Evolutionary conservation across 2,329 filamentous ascomycete genomes (phyloP).

Genomic region (Aspergillus neotritici): DNA sequence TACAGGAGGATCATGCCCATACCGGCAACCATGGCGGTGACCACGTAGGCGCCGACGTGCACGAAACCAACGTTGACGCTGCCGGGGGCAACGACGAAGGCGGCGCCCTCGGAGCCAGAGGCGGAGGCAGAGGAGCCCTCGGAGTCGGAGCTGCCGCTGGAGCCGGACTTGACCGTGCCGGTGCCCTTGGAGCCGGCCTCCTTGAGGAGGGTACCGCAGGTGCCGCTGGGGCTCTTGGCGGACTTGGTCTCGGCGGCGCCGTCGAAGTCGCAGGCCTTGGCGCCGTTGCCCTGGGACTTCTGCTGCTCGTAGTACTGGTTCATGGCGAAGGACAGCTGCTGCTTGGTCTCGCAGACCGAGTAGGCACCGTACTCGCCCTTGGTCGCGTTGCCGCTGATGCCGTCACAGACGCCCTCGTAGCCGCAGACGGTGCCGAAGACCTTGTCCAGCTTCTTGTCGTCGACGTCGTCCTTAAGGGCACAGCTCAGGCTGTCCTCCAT

Average conservation of each 20-base stretch:
- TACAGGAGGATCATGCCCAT: conserved; percentile 42
- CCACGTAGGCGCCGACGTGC: conserved; percentile 35
- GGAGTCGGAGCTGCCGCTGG: conserved; percentile 20
- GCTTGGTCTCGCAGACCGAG: conserved; percentile 37
- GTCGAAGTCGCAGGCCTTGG: conserved; percentile 38
- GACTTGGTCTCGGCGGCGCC: conserved; percentile 35
- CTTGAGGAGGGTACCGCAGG: conserved; percentile 32
- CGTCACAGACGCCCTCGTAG: conserved; percentile 31
- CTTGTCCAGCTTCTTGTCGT: conserved; percentile 53
- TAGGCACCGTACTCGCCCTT: conserved; percentile 42
- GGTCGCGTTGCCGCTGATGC: conserved; percentile 36
- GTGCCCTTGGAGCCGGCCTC: conserved; percentile 35
- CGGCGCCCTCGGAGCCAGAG: conserved; percentile 24
- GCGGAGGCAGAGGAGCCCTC: conserved; percentile 11
- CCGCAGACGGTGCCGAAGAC: conserved; percentile 58
- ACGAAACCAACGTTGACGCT: conserved; percentile 29
- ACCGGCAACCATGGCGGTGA: conserved; percentile 35
- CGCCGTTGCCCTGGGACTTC: conserved; percentile 26
- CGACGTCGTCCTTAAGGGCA: conserved; percentile 54
- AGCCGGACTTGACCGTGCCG: conserved; percentile 32
- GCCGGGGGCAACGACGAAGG: conserved; percentile 19
- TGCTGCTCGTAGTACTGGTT: conserved; percentile 41
- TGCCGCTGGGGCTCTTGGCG: conserved; percentile 26
- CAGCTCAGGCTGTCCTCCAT: conserved; percentile 71
- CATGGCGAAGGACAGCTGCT: conserved; percentile 40